phyloP scores from a whole-genome alignment of 2,329 filamentous ascomycete species.

The Metarhizium album region DNA sequence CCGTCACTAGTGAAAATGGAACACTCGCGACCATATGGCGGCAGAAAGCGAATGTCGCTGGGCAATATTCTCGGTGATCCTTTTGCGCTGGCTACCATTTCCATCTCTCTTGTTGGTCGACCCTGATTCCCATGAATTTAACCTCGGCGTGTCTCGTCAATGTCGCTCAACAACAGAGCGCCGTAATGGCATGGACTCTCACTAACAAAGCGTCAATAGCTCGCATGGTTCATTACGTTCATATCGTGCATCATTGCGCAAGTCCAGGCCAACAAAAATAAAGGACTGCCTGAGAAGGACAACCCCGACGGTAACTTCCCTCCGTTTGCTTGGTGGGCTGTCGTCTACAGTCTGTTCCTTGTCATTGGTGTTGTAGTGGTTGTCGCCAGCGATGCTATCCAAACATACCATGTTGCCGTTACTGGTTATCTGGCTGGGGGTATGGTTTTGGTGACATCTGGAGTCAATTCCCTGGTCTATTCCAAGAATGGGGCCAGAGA shows the following conservation, averaged over 20 bases:
- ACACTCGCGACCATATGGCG: constrained; percentile 48
- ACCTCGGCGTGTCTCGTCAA: not conserved
- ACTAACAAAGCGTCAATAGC: constrained; percentile 36
- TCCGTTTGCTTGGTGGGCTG: constrained; percentile 85
- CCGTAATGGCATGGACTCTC: not conserved
- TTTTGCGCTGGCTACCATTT: constrained; percentile 88
- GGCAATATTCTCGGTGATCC: constrained; percentile 93
- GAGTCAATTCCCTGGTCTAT: constrained; percentile 81
- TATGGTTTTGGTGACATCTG: constrained; percentile 74
- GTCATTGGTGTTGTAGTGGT: constrained; percentile 73
- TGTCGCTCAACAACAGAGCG: not conserved
- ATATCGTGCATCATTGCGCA: constrained; percentile 71
- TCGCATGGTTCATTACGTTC: constrained; percentile 92
- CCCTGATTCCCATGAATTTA: not conserved
- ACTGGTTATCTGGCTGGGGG: constrained; percentile 79
- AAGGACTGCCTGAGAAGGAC: not conserved
- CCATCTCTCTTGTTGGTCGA: constrained; percentile 71
- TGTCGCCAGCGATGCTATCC: constrained; percentile 71
- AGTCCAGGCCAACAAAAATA: constrained; percentile 30
- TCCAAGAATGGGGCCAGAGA: constrained; percentile 61
- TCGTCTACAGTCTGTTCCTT: constrained; percentile 75
- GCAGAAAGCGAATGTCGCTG: constrained; percentile 48
- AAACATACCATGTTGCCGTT: constrained; percentile 85
- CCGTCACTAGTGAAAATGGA: constrained; percentile 77
- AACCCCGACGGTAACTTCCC: constrained; percentile 45